Evolutionary conservation across 257 asterid genomes (phyloP).

Genomic region (Fraxinus quadrangulata): DNA sequence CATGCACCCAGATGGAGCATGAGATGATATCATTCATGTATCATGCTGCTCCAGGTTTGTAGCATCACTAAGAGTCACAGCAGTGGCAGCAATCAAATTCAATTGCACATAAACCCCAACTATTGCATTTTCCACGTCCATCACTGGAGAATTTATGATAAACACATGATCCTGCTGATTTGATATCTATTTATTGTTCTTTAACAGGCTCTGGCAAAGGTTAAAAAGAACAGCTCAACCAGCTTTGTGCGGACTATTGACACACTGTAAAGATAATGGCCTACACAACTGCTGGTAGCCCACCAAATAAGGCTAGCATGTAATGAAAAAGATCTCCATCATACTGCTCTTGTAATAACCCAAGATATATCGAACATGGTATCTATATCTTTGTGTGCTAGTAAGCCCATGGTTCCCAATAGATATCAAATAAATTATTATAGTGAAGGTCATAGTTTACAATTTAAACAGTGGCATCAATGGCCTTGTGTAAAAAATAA

Average conservation of each 20-base stretch:
- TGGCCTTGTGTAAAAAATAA: not conserved
- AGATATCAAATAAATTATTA: not conserved
- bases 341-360: not conserved
- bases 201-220: not conserved
- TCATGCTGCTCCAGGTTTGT: not conserved
- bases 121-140: not conserved
- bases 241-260: not conserved
- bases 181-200: not conserved
- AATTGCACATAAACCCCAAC: not conserved
- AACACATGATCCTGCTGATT: not conserved
- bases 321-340: not conserved
- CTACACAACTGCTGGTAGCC: not conserved
- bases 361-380: not conserved
- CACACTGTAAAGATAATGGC: not conserved
- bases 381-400: not conserved
- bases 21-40: not conserved
- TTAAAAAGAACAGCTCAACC: not conserved
- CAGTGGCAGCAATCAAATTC: not conserved
- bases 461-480: not conserved
- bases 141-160: not conserved
- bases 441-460: not conserved
- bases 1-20: slow-evolving; percentile 4
- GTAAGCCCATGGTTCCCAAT: not conserved
- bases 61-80: not conserved
- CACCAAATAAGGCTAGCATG: not conserved